phyloP scores from a whole-genome alignment of 75 land plant genomes.

The Chamaecyparis obtusa region DNA sequence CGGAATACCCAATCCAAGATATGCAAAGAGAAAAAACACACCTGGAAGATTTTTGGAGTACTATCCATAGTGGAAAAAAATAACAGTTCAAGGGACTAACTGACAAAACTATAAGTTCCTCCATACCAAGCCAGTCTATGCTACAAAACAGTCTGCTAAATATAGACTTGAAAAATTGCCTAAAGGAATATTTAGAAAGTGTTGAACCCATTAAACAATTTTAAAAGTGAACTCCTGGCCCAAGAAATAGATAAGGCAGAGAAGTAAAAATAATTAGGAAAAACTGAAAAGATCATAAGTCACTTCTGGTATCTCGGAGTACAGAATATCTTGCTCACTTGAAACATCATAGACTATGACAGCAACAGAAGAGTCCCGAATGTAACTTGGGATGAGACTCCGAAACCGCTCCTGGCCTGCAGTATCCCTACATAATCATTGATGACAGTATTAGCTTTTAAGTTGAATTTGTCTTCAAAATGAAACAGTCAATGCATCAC shows the following conservation, averaged over 20 bases:
- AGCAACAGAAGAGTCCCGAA: constrained; percentile 53
- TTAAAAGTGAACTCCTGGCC: too few species aligned
- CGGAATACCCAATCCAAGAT: neutral
- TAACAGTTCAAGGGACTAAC: neutral
- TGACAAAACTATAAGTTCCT: neutral
- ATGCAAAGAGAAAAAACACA: neutral
- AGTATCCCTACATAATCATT: constrained; percentile 34
- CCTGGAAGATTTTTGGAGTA: neutral
- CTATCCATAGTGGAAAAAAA: neutral
- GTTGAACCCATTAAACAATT: neutral
- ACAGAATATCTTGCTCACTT: constrained; percentile 19
- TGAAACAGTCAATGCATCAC: neutral
- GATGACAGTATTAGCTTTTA: neutral
- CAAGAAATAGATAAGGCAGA: neutral
- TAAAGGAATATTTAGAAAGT: neutral
- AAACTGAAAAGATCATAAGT: neutral
- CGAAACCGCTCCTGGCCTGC: constrained; percentile 57
- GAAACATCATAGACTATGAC: constrained; percentile 53
- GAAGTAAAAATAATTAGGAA: neutral
- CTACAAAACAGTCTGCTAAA: neutral
- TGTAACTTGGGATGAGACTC: constrained; percentile 55
- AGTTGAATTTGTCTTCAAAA: neutral
- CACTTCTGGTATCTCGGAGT: neutral
- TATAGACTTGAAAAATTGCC: neutral
- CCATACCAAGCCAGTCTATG: neutral